Evolutionary conservation across 176 grass and related monocot genomes (phyloP), one percentile per base, ranked within the genome.

Genomic region (Bothriochloa decipiens): DNA sequence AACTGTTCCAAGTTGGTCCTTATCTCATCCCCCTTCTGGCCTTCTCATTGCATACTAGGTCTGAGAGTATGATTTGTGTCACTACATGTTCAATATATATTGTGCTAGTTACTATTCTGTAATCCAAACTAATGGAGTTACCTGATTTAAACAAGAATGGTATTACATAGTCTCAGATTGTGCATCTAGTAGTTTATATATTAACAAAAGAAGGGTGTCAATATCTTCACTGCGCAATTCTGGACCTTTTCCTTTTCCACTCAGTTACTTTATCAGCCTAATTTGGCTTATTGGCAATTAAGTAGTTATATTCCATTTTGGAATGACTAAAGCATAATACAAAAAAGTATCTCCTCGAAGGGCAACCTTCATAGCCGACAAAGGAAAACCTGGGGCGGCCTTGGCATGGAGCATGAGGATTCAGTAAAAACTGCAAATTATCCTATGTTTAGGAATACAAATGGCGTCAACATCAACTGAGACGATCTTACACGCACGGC

Each of bases 251-350:
- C 49, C 37, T 58, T 27, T 27, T 71, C 10, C 4, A 15, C 15
- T 5, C 0, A 9, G 4, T 70, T 57, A 40, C 7, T 25, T 53
- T 27, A 55, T 42, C 47, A 28, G 33, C 14, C 49, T 81, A 42
- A 82, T 81, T 70, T 81, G 79, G 32, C 23, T 20, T n/a, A 81
- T 81, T 53, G 29, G 67, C 53, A 81, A 81, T 40, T 81, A 55
- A 39, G 33, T 76, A 37, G 32, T 1, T 3, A 39, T 76, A 60
- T 76, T 76, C 41, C 71, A 22, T 47, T 82, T 76, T 7, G 63
- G 47, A 22, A 76, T 36, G 32, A 65, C 79, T 26, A 28, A 28
- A 58, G 61, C 37, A 68, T 36, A 64, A 58, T 57, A 45, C 35
- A 33, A 81, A 81, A 74, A 67, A 74, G 40, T 26, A 65, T 25